Conservation (phyloP, 768 basidiomycete species). For the Tulasnella sp. region DNA sequence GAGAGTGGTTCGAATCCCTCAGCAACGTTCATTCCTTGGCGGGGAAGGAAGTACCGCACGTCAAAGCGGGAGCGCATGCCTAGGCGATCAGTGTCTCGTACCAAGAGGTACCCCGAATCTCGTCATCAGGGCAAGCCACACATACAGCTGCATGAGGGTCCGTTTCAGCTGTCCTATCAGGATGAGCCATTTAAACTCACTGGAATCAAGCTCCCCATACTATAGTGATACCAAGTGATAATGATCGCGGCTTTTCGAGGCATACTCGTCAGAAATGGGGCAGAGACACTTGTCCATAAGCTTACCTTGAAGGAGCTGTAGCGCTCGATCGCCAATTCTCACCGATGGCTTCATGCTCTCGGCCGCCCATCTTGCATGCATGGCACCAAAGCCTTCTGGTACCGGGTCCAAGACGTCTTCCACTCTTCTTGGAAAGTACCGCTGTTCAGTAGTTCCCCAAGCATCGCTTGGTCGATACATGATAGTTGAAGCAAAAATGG, state of each 20-base stretch:
- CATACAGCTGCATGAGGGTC: background rate
- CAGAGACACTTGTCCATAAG: background rate
- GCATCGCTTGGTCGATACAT: background rate
- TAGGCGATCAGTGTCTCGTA: background rate
- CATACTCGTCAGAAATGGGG: background rate
- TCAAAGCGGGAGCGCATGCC: background rate
- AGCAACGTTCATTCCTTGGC: background rate
- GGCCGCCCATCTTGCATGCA: background rate
- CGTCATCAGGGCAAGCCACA: background rate
- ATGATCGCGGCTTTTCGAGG: background rate
- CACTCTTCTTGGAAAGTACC: background rate
- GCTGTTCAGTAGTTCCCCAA: background rate
- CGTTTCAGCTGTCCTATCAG: background rate
- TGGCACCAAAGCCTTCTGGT: background rate
- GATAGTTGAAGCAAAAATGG: background rate
- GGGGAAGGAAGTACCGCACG: background rate
- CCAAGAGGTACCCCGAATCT: background rate
- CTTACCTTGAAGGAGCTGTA: constrained; percentile 16
- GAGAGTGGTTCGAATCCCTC: constrained; percentile 6
- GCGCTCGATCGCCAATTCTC: background rate
- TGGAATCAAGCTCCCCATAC: background rate
- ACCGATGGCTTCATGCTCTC: background rate
- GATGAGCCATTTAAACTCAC: background rate
- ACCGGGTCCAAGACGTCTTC: constrained; percentile 10
- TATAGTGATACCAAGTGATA: constrained; percentile 14